These are phyloP conservation scores for Hypoxylon sp. DNA, from an alignment of 2,329 filamentous ascomycete genomes.

Conservation along the genomic window DNA sequence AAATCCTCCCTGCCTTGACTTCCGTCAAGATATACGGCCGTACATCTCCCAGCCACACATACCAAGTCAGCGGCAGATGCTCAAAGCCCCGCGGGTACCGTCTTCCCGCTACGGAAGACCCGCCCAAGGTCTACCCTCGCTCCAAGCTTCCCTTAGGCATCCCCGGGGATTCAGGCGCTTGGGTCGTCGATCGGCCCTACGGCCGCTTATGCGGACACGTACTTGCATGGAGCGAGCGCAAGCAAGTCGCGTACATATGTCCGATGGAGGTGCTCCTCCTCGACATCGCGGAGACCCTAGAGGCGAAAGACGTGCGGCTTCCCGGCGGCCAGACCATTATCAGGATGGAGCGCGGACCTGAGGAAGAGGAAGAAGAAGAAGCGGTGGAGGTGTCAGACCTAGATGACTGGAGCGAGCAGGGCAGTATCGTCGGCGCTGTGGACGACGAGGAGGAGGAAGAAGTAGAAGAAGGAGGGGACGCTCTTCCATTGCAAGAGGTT, in stretches of 20 bases:
- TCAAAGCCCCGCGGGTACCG: constrained; percentile 37
- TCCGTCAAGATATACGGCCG: constrained; percentile 91
- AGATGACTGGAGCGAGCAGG: constrained; percentile 34
- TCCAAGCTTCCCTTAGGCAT: constrained; percentile 68
- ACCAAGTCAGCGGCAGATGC: constrained; percentile 67
- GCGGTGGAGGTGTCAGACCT: constrained; percentile 50
- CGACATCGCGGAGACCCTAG: constrained; percentile 85
- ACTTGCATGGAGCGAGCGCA: constrained; percentile 86
- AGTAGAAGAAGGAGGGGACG: constrained; percentile 42
- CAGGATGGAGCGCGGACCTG: constrained; percentile 39
- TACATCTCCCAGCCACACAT: constrained; percentile 81
- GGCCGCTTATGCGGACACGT: constrained; percentile 91
- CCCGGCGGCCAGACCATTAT: constrained; percentile 71
- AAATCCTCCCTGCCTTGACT: constrained; percentile 82
- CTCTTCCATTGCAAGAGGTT: constrained; percentile 18
- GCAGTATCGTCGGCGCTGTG: constrained; percentile 7
- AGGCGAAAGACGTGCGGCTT: constrained; percentile 77
- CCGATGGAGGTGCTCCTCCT: constrained; percentile 92
- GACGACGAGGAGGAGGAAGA: constrained; percentile 40
- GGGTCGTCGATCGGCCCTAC: constrained; percentile 86
- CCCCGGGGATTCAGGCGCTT: constrained; percentile 92
- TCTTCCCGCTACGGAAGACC: constrained; percentile 33
- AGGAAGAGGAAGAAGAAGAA: constrained; percentile 24
- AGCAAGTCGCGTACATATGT: constrained; percentile 89
- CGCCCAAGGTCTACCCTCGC: constrained; percentile 42